These are phyloP conservation scores for Miscanthus lutarioriparius DNA, from an alignment of 176 grass and related monocot genomes.

Conservation along the genomic window DNA sequence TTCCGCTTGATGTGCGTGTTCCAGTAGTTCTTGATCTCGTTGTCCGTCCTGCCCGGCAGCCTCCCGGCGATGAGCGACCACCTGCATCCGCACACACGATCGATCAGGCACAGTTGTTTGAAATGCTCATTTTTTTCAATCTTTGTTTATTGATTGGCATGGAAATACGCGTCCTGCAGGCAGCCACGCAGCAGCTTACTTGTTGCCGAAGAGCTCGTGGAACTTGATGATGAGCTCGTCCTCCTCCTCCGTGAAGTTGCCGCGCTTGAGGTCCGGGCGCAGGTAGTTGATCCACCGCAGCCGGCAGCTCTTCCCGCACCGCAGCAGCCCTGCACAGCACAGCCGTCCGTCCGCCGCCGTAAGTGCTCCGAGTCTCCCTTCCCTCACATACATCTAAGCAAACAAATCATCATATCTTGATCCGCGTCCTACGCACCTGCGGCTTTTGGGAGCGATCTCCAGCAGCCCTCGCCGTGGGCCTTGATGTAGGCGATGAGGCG, in stretches of 20 bases:
- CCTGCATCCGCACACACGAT: constrained; percentile 1
- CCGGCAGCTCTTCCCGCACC: constrained; percentile 93
- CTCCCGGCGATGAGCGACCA: constrained; percentile 90
- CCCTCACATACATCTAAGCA: no score
- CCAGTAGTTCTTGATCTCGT: constrained; percentile 99
- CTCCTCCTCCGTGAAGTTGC: constrained; percentile 91
- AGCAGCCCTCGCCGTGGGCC: constrained; percentile 88
- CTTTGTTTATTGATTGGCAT: background rate
- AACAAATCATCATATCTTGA: no score
- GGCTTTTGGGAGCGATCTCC: constrained; percentile 90
- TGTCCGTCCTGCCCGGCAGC: constrained; percentile 80
- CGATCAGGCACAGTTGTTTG: background rate
- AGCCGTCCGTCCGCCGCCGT: background rate
- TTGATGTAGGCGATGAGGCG: constrained; percentile 89
- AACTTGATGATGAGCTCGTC: constrained; percentile 95
- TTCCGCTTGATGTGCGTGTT: constrained; percentile 95
- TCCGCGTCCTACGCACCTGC: constrained; percentile 40
- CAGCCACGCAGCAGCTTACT: constrained; percentile 31
- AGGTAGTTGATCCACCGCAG: constrained; percentile 99
- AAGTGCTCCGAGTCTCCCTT: no score
- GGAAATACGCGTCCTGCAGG: no score
- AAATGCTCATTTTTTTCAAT: background rate
- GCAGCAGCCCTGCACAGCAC: constrained; percentile 46
- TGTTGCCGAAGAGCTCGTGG: constrained; percentile 88
- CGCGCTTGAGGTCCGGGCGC: constrained; percentile 84